Evolutionary conservation across 148 eudicot species (phyloP), one percentile per base, ranked within the genome.

Genomic region (Diospyros lotus): DNA sequence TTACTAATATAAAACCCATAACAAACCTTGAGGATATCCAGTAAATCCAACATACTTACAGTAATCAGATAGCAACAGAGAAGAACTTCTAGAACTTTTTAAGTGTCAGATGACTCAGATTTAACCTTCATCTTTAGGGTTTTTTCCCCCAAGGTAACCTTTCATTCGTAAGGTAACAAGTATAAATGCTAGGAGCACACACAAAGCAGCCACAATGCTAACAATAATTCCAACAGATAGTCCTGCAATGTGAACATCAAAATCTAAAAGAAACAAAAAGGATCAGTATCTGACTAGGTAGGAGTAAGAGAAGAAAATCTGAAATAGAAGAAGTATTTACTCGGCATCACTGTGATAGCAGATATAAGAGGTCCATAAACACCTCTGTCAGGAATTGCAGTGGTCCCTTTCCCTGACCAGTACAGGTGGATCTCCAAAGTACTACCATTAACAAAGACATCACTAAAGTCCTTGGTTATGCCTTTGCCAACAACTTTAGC

Each of bases 391-490:
- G 28, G 28, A 28, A 28, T 28, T 28, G 28, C 28, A 28, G 28
- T 28, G 28, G 28, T 28, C 58, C 96, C 93, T 80, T 84, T 83
- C 42, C 93, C 96, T 15, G 82, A 79, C 96, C 96, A 91, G 80
- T 89, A 91, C 58, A 89, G 77, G 83, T 81, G 82, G 76, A 91
- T 82, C 81, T 87, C 93, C 59, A 91, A 77, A 42, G 91, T 87
- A 72, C 82, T 83, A 46, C 82, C 89, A 75, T 81, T 81, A 14
- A 91, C 91, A 45, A 43, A 4, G 6, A 82, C 78, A 80, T 85
- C 56, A 73, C 72, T 73, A 45, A 83, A 84, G 39, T 78, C 87
- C 64, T 58, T 73, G 48, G 40, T 44, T 13, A 86, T 77, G 15
- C 78, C 85, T 78, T 75, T 87, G 48, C 86, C 81, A 73, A 74